phyloP scores from a whole-genome alignment of 768 basidiomycete species.

The Crucibulum laeve region DNA sequence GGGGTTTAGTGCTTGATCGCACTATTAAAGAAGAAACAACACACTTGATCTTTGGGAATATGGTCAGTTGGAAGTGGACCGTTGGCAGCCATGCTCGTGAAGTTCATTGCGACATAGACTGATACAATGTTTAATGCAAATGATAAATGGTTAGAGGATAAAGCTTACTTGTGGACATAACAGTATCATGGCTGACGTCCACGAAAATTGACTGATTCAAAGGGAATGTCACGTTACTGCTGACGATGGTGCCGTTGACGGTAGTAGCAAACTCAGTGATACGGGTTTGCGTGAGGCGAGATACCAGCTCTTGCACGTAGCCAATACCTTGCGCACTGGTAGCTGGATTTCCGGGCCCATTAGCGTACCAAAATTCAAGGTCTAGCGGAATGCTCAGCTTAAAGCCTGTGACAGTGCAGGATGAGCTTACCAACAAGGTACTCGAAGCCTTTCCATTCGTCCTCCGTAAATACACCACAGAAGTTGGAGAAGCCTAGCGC shows the following conservation, averaged over 20 bases:
- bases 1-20: constrained; percentile 28
- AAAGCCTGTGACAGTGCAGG: background rate
- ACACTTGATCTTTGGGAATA: constrained; percentile 51
- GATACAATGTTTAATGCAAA: background rate
- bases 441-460: constrained; percentile 78
- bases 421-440: constrained; percentile 39
- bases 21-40: constrained; percentile 46
- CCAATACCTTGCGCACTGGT: constrained; percentile 61
- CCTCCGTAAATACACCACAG: constrained; percentile 73
- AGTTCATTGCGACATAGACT: constrained; percentile 71
- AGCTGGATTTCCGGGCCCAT: constrained; percentile 66
- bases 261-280: constrained; percentile 53
- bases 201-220: constrained; percentile 59
- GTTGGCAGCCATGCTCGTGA: constrained; percentile 53
- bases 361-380: constrained; percentile 57
- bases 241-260: constrained; percentile 65
- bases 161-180: constrained; percentile 54
- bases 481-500: constrained; percentile 75
- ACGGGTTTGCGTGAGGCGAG: constrained; percentile 60
- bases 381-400: constrained; percentile 24
- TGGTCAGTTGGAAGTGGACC: constrained; percentile 64
- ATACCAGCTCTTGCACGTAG: constrained; percentile 66
- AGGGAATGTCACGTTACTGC: constrained; percentile 48
- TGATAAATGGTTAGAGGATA: constrained; percentile 2
- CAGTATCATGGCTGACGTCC: constrained; percentile 73